Evolutionary conservation across 495 filamentous ascomycete species (phyloP), one percentile per base, ranked within the genome.

Genomic region (Paragyromitra xinjiangensis): DNA sequence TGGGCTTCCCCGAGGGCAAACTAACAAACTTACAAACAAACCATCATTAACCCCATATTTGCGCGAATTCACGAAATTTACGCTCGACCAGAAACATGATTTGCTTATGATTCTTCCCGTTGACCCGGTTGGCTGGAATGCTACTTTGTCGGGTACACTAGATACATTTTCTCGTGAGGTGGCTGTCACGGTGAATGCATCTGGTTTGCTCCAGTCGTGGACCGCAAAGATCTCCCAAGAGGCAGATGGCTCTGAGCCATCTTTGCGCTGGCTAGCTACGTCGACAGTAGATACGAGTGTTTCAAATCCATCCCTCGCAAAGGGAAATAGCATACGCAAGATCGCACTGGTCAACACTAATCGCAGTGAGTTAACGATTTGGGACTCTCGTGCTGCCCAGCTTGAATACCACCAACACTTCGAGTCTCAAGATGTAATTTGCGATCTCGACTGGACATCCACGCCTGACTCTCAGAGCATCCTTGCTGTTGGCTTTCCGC

Each of bases 381-480:
- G 95, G 95, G 94, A 97, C 82, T 92, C 92, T 5, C 89, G 90
- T 77, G 92, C 91, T 61, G 89, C 89, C 1, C 91, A 93, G 81
- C 85, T 98, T 1, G 95, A 98, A 83, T 94, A 92, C 81, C 51
- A 37, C 22, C 88, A 94, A 70, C 87, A 89, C 55, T 95, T 93
- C 78, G 89, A 91, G 70, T 85, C 87, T 24, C 86, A 90, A 72
- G 93, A 96, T 71, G 88, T 88, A 16, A 94, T 98, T 44, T 87
- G 90, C 75, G 95, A 97, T 81, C 87, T 98, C 7, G 94, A 97
- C 81, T 98, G 95, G 95, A 95, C 94, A 1, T 94, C 92, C 7
- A 97, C 95, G 0, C 94, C 95, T 0, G 94, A 97, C 79, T 90
- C 88, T 77, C 95, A 98, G 82, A 95, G 93, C 2, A 93, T 98